Percentiles rank a stretch among this genome's conserved stretches.
phyloP scores from a whole-genome alignment of 495 filamentous ascomycete species.

The Penicillium angulare region DNA sequence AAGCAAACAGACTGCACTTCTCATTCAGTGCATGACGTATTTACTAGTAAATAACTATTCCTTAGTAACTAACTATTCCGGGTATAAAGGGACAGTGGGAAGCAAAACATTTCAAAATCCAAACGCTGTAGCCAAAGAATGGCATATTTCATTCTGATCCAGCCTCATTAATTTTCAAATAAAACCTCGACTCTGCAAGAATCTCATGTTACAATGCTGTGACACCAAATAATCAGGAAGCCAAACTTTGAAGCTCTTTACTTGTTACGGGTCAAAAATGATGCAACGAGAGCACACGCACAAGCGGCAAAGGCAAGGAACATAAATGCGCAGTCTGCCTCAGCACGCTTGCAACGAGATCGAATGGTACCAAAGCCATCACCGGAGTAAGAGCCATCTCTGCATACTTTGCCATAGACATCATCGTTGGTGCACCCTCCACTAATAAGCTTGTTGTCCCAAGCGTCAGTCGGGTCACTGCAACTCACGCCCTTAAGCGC shows the following conservation, averaged over 20 bases:
- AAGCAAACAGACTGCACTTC: too few relatives aligned
- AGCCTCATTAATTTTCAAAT: too few relatives aligned
- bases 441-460: slow-evolving; percentile 11
- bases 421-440: slow-evolving; percentile 9
- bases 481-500: slow-evolving; percentile 26
- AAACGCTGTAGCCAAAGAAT: too few relatives aligned
- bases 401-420: slow-evolving; percentile 3
- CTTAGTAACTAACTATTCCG: too few relatives aligned
- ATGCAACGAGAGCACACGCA: slow-evolving; percentile 10
- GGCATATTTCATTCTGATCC: too few relatives aligned
- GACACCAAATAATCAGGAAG: too few relatives aligned
- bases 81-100: too few relatives aligned
- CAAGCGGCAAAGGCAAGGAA: slow-evolving; percentile 24
- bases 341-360: slow-evolving; percentile 25
- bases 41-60: too few relatives aligned
- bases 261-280: slow-evolving; percentile 4
- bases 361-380: slow-evolving; percentile 3
- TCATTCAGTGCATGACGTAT: too few relatives aligned
- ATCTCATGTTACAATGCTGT: too few relatives aligned
- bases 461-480: background rate
- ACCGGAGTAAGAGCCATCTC: slow-evolving; percentile 21
- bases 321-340: slow-evolving; percentile 32
- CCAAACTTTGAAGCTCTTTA: background rate
- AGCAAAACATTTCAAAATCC: too few relatives aligned
- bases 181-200: too few relatives aligned